These are phyloP conservation scores for Hyaloscypha bicolor DNA, from an alignment of 495 filamentous ascomycete genomes.

Conservation along the genomic window DNA sequence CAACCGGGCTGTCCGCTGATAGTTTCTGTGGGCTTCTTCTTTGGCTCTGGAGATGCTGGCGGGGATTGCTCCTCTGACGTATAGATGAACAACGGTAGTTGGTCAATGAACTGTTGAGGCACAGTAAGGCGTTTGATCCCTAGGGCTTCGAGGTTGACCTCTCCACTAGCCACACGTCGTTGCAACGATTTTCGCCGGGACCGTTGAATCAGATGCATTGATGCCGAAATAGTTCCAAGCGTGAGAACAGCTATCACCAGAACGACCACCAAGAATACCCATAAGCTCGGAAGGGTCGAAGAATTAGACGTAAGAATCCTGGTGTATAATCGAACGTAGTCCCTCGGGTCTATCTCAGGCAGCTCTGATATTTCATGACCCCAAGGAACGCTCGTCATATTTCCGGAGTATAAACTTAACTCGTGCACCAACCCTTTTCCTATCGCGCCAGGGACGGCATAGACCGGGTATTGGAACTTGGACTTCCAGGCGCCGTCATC, in stretches of 20 bases:
- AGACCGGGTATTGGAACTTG: constrained; percentile 72
- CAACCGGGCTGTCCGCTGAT: not conserved
- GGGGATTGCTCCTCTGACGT: constrained; percentile 32
- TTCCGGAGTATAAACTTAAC: constrained; percentile 74
- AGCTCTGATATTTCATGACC: constrained; percentile 60
- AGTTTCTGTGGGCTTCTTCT: constrained; percentile 26
- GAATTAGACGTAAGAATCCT: constrained; percentile 43
- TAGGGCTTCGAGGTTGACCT: constrained; percentile 78
- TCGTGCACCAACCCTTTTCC: constrained; percentile 72
- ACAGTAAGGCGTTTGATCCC: constrained; percentile 77
- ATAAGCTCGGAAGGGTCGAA: constrained; percentile 64
- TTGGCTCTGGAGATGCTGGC: constrained; percentile 22
- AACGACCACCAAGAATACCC: constrained; percentile 82
- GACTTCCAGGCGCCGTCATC: constrained; percentile 66
- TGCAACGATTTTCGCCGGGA: constrained; percentile 64
- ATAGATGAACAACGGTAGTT: constrained; percentile 77
- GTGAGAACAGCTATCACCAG: constrained; percentile 71
- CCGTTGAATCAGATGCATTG: constrained; percentile 76
- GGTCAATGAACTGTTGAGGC: constrained; percentile 65
- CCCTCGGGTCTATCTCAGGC: constrained; percentile 61
- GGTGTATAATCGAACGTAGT: constrained; percentile 53
- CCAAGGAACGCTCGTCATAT: constrained; percentile 59
- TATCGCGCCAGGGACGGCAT: constrained; percentile 70
- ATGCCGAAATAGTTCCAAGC: constrained; percentile 61
- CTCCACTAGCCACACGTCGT: constrained; percentile 68